Evolutionary conservation across 2,329 filamentous ascomycete genomes (phyloP).

Genomic region (Pseudogymnoascus sp.): DNA sequence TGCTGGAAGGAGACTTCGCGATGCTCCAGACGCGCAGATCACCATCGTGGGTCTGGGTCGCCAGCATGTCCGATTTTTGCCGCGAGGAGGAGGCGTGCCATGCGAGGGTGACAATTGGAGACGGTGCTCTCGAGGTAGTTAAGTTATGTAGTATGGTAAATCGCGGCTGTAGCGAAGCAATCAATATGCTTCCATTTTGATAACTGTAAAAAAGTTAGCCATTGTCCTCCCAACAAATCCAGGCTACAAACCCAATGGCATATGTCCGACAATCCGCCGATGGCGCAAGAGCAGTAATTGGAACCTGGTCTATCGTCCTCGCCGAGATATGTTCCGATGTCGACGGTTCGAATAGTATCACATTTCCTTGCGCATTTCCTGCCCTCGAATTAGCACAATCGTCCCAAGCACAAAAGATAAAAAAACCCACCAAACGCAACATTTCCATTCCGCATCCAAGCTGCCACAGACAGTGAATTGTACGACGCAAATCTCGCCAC

Average conservation of each 20-base stretch:
- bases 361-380: conserved; percentile 89
- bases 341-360: conserved; percentile 88
- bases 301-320: conserved; percentile 82
- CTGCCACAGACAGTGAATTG: conserved; percentile 71
- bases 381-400: conserved; percentile 13
- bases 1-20: conserved; percentile 63
- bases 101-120: conserved; percentile 74
- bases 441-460: conserved; percentile 97
- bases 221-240: neutral
- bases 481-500: conserved; percentile 89
- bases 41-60: conserved; percentile 82
- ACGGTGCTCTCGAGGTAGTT: conserved; percentile 73
- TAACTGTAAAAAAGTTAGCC: conserved; percentile 48
- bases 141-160: conserved; percentile 94
- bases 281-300: conserved; percentile 87
- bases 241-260: conserved; percentile 70
- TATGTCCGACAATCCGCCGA: conserved; percentile 86
- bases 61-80: conserved; percentile 96
- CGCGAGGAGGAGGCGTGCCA: conserved; percentile 97
- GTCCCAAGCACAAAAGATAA: conserved; percentile 7
- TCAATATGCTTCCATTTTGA: conserved; percentile 85
- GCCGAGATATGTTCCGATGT: conserved; percentile 89
- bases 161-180: conserved; percentile 79
- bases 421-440: conserved; percentile 76
- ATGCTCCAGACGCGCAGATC: conserved; percentile 96